A percentile compares a stretch with the other conserved stretches of the same genome.
phyloP scores from a whole-genome alignment of 148 eudicot genomes.

The Linanthus parryae region DNA sequence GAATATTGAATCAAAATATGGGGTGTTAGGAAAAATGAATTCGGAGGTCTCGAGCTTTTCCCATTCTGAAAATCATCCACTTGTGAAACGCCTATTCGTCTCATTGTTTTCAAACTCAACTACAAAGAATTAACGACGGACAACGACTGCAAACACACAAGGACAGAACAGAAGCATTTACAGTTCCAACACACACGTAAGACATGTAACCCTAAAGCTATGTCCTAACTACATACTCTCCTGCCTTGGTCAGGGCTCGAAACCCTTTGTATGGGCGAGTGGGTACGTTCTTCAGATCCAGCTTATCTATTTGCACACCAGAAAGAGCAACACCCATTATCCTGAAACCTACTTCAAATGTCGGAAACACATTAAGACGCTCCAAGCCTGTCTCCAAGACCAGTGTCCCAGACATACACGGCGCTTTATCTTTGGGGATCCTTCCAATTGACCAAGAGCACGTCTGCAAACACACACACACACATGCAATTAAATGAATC shows the following conservation, averaged over 20 bases:
- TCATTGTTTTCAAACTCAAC: too few relatives aligned
- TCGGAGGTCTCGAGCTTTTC: too few relatives aligned
- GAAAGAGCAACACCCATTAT: slow-evolving; percentile 93
- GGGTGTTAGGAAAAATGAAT: too few relatives aligned
- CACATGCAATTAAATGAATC: not conserved
- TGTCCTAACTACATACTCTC: slow-evolving; percentile 81
- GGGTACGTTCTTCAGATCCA: slow-evolving; percentile 59
- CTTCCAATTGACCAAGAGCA: slow-evolving; percentile 78
- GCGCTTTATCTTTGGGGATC: slow-evolving; percentile 90
- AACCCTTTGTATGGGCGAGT: slow-evolving; percentile 85
- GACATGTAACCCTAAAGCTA: too few relatives aligned
- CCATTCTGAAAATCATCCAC: too few relatives aligned
- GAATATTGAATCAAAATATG: too few relatives aligned
- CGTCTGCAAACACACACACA: slow-evolving; percentile 32
- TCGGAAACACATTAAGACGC: slow-evolving; percentile 69
- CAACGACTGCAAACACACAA: too few relatives aligned
- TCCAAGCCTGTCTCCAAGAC: slow-evolving; percentile 68
- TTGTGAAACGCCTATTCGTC: too few relatives aligned
- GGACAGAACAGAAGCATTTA: not conserved
- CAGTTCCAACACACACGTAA: too few relatives aligned
- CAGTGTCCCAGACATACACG: slow-evolving; percentile 73
- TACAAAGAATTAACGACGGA: too few relatives aligned
- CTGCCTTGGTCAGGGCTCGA: slow-evolving; percentile 75
- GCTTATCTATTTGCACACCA: slow-evolving; percentile 65
- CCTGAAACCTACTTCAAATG: slow-evolving; percentile 64